phyloP scores from a whole-genome alignment of 257 asterid species.

The Eucommia ulmoides region DNA sequence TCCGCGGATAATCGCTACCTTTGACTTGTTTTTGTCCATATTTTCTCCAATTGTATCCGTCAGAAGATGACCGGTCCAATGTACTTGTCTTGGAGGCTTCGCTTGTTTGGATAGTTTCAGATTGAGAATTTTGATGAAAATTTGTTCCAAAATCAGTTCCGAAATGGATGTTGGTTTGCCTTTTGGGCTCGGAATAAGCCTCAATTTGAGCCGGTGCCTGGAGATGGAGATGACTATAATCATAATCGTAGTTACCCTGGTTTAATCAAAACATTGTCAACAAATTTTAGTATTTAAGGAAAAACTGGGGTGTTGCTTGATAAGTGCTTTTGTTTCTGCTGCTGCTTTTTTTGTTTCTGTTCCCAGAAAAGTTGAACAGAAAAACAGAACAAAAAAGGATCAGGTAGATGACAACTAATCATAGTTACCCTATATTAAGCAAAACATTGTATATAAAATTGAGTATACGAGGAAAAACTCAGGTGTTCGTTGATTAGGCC shows the following conservation, averaged over 20 bases:
- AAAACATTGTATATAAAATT: too few species aligned
- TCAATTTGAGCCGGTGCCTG: slow-evolving; percentile 20
- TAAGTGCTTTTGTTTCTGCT: too few species aligned
- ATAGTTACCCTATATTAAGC: too few species aligned
- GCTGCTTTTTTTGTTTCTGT: too few species aligned
- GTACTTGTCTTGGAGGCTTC: slow-evolving; percentile 10
- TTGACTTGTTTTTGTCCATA: slow-evolving; percentile 90
- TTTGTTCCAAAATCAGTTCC: slow-evolving; percentile 10
- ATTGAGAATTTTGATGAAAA: slow-evolving; percentile 7
- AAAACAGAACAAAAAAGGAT: too few species aligned
- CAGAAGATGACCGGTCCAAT: slow-evolving; percentile 40
- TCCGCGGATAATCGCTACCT: slow-evolving; percentile 76
- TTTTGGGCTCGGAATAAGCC: slow-evolving; percentile 10
- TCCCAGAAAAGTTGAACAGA: too few species aligned
- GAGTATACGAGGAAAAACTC: too few species aligned
- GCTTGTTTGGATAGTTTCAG: slow-evolving; percentile 7
- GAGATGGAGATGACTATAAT: slow-evolving; percentile 9
- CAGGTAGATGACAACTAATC: too few species aligned
- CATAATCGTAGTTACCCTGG: slow-evolving; percentile 19
- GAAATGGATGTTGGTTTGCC: slow-evolving; percentile 12
- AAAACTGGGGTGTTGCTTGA: neutral
- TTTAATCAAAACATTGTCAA: slow-evolving; percentile 5
- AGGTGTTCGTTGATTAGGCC: too few species aligned
- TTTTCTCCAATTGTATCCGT: slow-evolving; percentile 84
- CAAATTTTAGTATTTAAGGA: slow-evolving; percentile 6